phyloP scores from a whole-genome alignment of 2,329 filamentous ascomycete species.

The Whalleya microplaca region DNA sequence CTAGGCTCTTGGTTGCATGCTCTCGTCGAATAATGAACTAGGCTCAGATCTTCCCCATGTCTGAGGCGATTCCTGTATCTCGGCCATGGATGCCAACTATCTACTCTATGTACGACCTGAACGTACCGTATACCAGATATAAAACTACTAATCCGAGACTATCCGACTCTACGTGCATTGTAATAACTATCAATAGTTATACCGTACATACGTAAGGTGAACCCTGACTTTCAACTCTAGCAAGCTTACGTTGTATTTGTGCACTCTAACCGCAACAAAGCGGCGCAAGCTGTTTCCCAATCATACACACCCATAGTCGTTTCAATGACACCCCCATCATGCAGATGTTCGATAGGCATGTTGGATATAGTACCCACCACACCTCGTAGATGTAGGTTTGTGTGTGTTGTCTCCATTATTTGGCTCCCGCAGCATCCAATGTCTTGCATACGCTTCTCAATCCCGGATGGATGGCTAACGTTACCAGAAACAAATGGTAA shows the following conservation, averaged over 20 bases:
- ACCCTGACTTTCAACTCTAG: not conserved
- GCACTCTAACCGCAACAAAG: not conserved
- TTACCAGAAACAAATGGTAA: not conserved
- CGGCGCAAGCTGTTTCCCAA: not conserved
- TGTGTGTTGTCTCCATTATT: conserved; percentile 1
- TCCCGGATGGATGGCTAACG: conserved; percentile 7
- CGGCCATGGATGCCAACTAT: not conserved
- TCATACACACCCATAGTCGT: not conserved
- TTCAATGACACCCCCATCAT: not conserved
- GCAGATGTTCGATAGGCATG: not conserved
- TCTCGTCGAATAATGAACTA: not conserved
- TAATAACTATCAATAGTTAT: not conserved
- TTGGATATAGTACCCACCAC: not conserved
- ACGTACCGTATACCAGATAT: not conserved
- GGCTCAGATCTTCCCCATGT: no score
- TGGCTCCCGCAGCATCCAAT: conserved; percentile 8
- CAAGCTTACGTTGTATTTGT: not conserved
- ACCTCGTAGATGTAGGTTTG: not conserved
- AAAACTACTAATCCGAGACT: no score
- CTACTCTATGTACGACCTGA: not conserved
- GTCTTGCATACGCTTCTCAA: conserved; percentile 11
- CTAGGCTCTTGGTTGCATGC: not conserved
- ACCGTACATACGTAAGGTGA: not conserved
- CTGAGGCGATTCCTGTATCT: not conserved
- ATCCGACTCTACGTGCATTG: no score